Conservation (phyloP, 2,329 filamentous ascomycete species). For the Davidsoniella neocaledoniae region DNA sequence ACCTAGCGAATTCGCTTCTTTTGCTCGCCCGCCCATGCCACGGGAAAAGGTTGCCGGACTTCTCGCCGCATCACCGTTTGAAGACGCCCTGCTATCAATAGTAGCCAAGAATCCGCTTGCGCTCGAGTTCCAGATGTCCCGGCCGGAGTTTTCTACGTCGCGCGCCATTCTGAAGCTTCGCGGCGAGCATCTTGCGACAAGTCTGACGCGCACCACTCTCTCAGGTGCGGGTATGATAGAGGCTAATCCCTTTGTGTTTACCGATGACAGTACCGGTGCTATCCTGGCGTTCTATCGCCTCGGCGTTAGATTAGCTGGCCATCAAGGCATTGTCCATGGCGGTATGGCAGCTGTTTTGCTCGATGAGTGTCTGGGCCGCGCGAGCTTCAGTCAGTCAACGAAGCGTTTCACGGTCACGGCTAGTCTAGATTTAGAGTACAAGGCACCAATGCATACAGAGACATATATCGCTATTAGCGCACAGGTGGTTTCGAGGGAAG, state of each 20-base stretch:
- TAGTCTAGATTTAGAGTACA: conserved; percentile 14
- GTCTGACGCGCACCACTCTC: conserved; percentile 3
- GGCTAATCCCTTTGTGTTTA: conserved; percentile 7
- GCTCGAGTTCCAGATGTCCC: background rate
- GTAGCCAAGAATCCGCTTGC: background rate
- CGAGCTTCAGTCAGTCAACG: conserved; percentile 9
- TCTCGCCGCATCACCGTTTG: background rate
- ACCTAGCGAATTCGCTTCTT: no score
- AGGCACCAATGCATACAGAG: conserved; percentile 12
- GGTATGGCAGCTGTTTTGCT: conserved; percentile 14
- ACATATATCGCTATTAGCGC: conserved; percentile 12
- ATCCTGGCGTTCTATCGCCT: conserved; percentile 13
- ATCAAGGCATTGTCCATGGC: conserved; percentile 15
- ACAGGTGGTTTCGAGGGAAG: conserved; percentile 12
- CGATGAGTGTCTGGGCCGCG: conserved; percentile 15
- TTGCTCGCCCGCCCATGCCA: background rate
- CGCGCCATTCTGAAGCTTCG: conserved; percentile 3
- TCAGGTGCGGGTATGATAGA: conserved; percentile 4
- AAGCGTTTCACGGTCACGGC: conserved; percentile 14
- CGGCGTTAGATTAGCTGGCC: conserved; percentile 14
- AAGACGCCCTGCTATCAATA: conserved; percentile 1
- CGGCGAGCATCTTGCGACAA: background rate
- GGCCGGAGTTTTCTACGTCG: background rate
- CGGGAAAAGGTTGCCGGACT: conserved; percentile 1
- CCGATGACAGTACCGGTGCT: background rate